These are phyloP conservation scores for Metarhizium guizhouense DNA, from an alignment of 2,329 filamentous ascomycete species.

Conservation along the genomic window DNA sequence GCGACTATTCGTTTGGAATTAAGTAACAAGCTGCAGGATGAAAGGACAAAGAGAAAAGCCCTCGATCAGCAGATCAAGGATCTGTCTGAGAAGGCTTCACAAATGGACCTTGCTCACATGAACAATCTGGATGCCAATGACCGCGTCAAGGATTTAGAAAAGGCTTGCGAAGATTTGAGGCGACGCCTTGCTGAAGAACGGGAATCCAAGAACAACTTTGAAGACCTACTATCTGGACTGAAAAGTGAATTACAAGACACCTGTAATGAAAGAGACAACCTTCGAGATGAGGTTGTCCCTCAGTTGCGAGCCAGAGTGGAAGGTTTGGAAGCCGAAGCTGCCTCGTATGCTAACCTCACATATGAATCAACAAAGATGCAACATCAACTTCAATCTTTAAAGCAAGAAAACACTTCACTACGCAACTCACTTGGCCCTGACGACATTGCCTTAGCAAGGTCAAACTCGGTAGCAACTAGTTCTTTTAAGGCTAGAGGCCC, in stretches of 20 bases:
- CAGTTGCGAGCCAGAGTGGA: conserved; percentile 68
- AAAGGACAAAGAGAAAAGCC: conserved; percentile 63
- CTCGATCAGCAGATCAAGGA: conserved; percentile 79
- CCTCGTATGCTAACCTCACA: conserved; percentile 61
- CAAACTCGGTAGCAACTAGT: conserved; percentile 57
- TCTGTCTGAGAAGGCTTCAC: conserved; percentile 68
- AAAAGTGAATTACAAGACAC: conserved; percentile 73
- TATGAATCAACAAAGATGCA: conserved; percentile 81
- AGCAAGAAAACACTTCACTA: conserved; percentile 56
- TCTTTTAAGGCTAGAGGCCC: conserved; percentile 31
- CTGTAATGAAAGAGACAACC: conserved; percentile 82
- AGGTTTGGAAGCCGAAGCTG: conserved; percentile 65
- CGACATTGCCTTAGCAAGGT: conserved; percentile 40
- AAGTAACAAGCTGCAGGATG: conserved; percentile 78
- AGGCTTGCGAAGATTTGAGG: conserved; percentile 70
- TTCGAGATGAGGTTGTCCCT: conserved; percentile 81
- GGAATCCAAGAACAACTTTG: conserved; percentile 83
- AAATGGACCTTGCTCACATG: conserved; percentile 45
- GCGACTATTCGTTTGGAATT: conserved; percentile 79
- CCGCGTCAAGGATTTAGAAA: conserved; percentile 70
- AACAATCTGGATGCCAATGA: conserved; percentile 47
- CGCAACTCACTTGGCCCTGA: conserved; percentile 25
- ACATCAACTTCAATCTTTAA: conserved; percentile 69
- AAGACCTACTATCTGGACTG: conserved; percentile 79
- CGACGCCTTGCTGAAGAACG: conserved; percentile 78